Evolutionary conservation across 352 stramenopile genomes (phyloP).

Genomic region (Globisporangium emineosum): DNA sequence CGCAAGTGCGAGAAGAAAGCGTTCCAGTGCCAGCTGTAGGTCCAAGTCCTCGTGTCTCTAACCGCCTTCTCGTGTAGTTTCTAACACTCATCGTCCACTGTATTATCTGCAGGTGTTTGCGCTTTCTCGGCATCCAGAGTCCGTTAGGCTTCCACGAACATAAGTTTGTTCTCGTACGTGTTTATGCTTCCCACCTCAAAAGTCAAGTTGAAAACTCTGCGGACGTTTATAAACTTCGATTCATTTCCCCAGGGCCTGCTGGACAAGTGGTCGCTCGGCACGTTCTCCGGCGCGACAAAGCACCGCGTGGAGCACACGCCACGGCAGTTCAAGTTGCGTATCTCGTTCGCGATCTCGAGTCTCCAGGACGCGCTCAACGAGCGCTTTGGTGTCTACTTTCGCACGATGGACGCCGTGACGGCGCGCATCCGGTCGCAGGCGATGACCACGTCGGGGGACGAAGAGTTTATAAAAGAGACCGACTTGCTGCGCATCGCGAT

Average conservation of each 20-base stretch:
- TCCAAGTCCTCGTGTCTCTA: background rate
- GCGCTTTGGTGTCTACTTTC: constrained; percentile 65
- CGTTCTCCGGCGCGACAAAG: constrained; percentile 49
- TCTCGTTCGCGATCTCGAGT: constrained; percentile 43
- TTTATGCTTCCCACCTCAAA: background rate
- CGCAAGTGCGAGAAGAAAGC: constrained; percentile 68
- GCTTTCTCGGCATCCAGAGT: constrained; percentile 68
- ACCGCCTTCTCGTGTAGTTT: background rate
- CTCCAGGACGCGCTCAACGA: constrained; percentile 56
- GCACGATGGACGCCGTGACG: constrained; percentile 41
- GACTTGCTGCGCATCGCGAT: constrained; percentile 57
- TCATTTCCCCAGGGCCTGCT: constrained; percentile 31
- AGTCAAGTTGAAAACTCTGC: background rate
- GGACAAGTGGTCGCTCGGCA: constrained; percentile 58
- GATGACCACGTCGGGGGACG: constrained; percentile 26
- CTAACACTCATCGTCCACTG: background rate
- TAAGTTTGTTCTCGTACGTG: constrained; percentile 64
- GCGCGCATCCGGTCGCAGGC: constrained; percentile 38
- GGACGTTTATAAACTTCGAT: background rate
- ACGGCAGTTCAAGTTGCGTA: constrained; percentile 58
- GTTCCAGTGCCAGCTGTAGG: constrained; percentile 64
- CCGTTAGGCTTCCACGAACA: constrained; percentile 68
- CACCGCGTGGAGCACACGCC: constrained; percentile 52
- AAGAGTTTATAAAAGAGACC: constrained; percentile 62
- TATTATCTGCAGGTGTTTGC: constrained; percentile 33